Conservation (phyloP, 164 flowering plant genomes). For the Litsea cubeba region DNA sequence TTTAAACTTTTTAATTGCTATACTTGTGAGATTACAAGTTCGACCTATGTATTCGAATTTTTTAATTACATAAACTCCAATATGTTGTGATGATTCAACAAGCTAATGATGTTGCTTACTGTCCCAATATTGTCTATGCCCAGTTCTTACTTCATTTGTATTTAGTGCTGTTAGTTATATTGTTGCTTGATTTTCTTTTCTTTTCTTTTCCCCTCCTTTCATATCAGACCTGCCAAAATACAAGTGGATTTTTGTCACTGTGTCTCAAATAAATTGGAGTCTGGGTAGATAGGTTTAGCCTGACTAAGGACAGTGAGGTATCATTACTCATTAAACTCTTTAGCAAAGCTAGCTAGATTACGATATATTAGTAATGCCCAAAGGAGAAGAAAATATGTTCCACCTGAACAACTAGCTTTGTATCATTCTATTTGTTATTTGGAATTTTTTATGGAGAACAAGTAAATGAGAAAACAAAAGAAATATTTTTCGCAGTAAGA, state of each 20-base stretch:
- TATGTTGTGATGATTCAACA: neutral
- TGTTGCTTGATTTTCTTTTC: neutral
- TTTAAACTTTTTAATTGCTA: neutral
- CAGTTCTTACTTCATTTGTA: constrained; percentile 44
- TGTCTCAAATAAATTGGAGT: too few species aligned
- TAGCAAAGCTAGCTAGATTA: too few species aligned
- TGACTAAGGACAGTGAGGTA: too few species aligned
- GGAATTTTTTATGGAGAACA: too few species aligned
- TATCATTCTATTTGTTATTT: too few species aligned
- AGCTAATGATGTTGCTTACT: constrained; percentile 10
- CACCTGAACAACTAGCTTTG: too few species aligned
- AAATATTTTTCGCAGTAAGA: too few species aligned
- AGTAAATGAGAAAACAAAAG: too few species aligned
- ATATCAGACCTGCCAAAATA: neutral
- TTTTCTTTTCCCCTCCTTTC: neutral
- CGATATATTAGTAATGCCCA: too few species aligned
- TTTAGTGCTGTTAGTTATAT: neutral
- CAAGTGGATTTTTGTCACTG: neutral
- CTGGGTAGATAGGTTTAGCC: too few species aligned
- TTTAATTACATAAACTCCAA: neutral
- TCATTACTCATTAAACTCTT: too few species aligned
- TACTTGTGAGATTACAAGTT: neutral
- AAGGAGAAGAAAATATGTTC: too few species aligned
- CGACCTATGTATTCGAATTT: neutral
- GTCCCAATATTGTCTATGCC: constrained; percentile 63